Conservation (phyloP, 768 basidiomycete genomes). For the Suillus lakei region DNA sequence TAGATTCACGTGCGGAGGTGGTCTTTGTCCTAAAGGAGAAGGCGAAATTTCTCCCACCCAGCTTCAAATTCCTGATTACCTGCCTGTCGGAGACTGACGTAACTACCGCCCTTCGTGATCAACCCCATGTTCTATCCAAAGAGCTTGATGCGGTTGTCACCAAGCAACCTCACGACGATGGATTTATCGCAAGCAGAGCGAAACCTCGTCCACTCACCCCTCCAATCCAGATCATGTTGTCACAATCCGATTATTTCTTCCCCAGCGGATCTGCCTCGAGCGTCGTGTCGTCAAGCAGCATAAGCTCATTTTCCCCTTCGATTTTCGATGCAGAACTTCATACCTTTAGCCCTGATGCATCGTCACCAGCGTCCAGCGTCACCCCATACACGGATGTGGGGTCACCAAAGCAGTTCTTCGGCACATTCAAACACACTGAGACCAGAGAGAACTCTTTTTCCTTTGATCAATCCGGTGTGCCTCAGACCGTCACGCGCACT, state of each 20-base stretch:
- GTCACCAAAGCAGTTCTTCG: background rate
- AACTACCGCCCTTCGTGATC: constrained; percentile 13
- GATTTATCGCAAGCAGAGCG: background rate
- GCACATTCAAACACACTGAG: background rate
- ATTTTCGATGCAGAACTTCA: background rate
- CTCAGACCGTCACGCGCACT: background rate
- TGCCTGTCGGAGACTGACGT: constrained; percentile 36
- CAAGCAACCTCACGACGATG: background rate
- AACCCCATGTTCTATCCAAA: constrained; percentile 9
- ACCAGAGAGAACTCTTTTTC: background rate
- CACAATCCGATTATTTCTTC: background rate
- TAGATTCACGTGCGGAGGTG: constrained; percentile 8
- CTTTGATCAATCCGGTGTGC: background rate
- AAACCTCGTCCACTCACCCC: background rate
- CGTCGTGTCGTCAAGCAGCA: background rate
- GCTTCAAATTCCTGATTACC: constrained; percentile 43
- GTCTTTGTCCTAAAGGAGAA: constrained; percentile 41
- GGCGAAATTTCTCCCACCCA: constrained; percentile 43
- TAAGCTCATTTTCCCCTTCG: background rate
- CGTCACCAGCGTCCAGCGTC: background rate
- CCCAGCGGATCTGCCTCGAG: background rate
- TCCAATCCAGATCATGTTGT: background rate
- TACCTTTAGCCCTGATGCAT: background rate
- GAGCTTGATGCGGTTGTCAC: background rate
- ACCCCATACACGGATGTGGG: background rate